Evolutionary conservation across 768 basidiomycete genomes (phyloP).

Genomic region (Boletus pseudo-olivaceus): DNA sequence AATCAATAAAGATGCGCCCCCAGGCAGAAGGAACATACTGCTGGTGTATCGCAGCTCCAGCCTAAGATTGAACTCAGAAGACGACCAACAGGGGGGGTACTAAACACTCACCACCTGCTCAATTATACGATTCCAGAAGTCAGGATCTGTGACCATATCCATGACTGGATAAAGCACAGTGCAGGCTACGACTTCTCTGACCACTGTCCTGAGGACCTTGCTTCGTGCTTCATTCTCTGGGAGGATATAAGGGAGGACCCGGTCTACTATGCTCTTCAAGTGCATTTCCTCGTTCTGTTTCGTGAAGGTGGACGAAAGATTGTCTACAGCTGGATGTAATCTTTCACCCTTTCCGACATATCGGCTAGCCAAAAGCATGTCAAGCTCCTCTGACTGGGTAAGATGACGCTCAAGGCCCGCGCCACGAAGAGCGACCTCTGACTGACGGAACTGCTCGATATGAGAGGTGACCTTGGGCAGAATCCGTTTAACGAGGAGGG

Average conservation of each 20-base stretch:
- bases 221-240: constrained; percentile 75
- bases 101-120: constrained; percentile 79
- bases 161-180: constrained; percentile 81
- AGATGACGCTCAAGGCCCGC: constrained; percentile 77
- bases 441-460: constrained; percentile 85
- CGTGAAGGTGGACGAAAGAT: constrained; percentile 84
- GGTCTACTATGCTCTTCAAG: constrained; percentile 67
- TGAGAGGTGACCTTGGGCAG: constrained; percentile 88
- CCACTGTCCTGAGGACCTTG: constrained; percentile 64
- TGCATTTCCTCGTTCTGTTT: constrained; percentile 89
- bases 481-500: constrained; percentile 76
- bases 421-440: constrained; percentile 81
- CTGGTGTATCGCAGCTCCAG: constrained; percentile 68
- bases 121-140: constrained; percentile 94
- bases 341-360: constrained; percentile 65
- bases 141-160: constrained; percentile 92
- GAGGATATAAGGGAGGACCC: constrained; percentile 66
- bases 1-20: neutral
- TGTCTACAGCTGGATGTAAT: constrained; percentile 83
- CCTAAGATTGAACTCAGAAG: constrained; percentile 34
- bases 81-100: neutral
- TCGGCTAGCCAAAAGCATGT: constrained; percentile 77
- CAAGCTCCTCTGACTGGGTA: constrained; percentile 87
- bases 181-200: constrained; percentile 80
- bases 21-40: constrained; percentile 41